Conservation (phyloP, 2,329 filamentous ascomycete genomes). For the Fusarium brevicatenulatum region DNA sequence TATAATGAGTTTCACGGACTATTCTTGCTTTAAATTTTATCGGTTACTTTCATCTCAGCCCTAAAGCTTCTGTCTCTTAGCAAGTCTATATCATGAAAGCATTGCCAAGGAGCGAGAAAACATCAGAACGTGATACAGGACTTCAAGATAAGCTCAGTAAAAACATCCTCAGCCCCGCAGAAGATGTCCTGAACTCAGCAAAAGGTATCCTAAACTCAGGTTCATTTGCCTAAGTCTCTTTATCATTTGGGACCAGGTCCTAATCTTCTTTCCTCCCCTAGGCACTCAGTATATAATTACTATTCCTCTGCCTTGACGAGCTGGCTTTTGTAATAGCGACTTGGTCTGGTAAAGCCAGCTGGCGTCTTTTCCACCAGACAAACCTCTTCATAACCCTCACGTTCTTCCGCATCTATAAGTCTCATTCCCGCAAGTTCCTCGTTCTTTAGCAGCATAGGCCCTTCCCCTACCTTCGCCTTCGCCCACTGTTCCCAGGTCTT, state of each 20-base stretch:
- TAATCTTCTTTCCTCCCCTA: too few relatives aligned
- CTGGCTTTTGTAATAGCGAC: not conserved
- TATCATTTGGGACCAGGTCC: not conserved
- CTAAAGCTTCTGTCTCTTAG: not conserved
- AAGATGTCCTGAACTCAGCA: too few relatives aligned
- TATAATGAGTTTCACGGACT: not conserved
- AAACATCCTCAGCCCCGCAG: too few relatives aligned
- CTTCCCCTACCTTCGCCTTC: rapidly evolving
- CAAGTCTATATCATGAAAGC: too few relatives aligned
- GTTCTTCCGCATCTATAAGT: not conserved
- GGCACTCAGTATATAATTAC: too few relatives aligned
- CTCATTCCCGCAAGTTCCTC: not conserved
- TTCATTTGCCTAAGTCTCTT: not conserved
- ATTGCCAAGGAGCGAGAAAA: not conserved
- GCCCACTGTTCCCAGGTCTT: not conserved
- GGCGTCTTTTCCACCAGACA: not conserved
- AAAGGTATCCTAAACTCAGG: not conserved
- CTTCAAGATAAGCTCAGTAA: too few relatives aligned
- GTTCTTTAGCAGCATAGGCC: not conserved
- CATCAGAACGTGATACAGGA: not conserved
- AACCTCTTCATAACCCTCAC: not conserved
- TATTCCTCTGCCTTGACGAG: not conserved
- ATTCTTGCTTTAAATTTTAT: rapidly evolving
- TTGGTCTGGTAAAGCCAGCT: not conserved
- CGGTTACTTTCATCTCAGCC: not conserved